These are phyloP conservation scores for Turritis glabra DNA, from an alignment of 345 rosid species.

Conservation along the genomic window DNA sequence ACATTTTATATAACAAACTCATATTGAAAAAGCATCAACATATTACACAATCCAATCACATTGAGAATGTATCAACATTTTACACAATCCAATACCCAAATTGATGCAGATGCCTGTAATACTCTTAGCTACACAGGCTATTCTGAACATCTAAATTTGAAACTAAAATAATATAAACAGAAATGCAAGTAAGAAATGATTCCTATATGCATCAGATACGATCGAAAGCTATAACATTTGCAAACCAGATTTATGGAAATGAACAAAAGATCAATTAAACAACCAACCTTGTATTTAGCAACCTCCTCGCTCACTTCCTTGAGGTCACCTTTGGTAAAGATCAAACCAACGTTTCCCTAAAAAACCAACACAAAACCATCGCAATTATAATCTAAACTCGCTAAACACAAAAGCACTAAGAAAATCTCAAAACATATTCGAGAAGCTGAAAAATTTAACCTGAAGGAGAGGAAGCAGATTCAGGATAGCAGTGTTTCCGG, in stretches of 20 bases:
- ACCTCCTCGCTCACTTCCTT: conserved; percentile 98
- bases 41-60: background rate
- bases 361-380: background rate
- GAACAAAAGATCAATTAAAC: background rate
- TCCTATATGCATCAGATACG: background rate
- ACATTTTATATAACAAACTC: background rate
- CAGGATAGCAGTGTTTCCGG: conserved; percentile 45
- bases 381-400: background rate
- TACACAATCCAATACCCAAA: background rate
- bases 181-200: background rate
- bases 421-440: background rate
- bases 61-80: background rate
- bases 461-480: conserved; percentile 63
- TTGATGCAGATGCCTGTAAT: background rate
- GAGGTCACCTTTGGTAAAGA: conserved; percentile 95
- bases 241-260: background rate
- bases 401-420: background rate
- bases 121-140: background rate
- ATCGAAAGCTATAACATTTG: background rate
- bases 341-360: conserved; percentile 93
- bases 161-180: background rate
- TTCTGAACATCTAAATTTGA: background rate
- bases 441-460: conserved; percentile 3
- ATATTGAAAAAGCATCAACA: background rate
- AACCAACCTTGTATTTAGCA: conserved; percentile 82